Conservation (phyloP, 495 filamentous ascomycete species). For the Penicillium herquei region DNA sequence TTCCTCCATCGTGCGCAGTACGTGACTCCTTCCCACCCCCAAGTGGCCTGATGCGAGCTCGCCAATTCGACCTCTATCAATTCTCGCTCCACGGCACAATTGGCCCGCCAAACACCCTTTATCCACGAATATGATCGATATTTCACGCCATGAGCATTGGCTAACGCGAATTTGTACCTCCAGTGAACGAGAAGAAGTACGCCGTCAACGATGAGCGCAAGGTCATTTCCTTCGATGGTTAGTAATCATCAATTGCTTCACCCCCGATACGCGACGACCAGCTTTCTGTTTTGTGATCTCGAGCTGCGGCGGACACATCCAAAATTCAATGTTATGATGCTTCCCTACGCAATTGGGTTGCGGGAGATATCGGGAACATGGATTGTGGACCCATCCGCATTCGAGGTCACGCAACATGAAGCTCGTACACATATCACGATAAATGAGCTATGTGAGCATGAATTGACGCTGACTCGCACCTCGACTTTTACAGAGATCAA, state of each 20-base stretch:
- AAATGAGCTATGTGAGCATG: neutral
- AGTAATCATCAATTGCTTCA: neutral
- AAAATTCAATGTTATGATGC: neutral
- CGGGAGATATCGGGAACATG: constrained; percentile 12
- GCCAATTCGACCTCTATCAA: constrained; percentile 19
- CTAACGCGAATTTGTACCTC: constrained; percentile 29
- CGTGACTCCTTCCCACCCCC: constrained; percentile 29
- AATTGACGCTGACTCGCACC: neutral
- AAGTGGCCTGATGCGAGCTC: constrained; percentile 26
- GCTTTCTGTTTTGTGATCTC: neutral
- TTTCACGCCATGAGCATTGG: constrained; percentile 1
- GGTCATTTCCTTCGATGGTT: constrained; percentile 47
- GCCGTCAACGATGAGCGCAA: constrained; percentile 40
- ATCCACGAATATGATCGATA: neutral
- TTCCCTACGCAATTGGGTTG: constrained; percentile 7
- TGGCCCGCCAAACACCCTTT: constrained; percentile 5
- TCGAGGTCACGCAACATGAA: constrained; percentile 4
- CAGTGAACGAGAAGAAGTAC: constrained; percentile 40
- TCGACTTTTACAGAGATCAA: constrained; percentile 68
- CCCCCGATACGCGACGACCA: constrained; percentile 15
- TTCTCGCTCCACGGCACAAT: constrained; percentile 19
- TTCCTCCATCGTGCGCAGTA: constrained; percentile 48
- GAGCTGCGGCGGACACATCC: neutral
- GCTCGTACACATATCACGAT: neutral
- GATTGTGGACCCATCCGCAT: constrained; percentile 11